Conservation (phyloP, 2,329 filamentous ascomycete species). For the Xylaria sp. region DNA sequence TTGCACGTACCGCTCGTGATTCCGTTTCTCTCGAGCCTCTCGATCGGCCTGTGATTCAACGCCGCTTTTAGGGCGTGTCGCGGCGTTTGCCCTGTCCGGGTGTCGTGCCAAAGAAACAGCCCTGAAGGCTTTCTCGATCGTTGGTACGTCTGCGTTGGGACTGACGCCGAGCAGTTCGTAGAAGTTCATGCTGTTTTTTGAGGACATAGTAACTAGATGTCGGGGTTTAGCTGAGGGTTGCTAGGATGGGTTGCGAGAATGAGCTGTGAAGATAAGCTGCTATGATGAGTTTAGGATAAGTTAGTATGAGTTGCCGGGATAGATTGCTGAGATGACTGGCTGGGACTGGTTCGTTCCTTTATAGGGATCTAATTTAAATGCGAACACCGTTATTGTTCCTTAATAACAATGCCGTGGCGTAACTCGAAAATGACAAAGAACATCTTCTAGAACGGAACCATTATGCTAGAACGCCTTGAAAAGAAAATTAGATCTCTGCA, state of each 20-base stretch:
- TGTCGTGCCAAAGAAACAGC: background rate
- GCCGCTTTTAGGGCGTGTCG: background rate
- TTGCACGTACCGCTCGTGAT: conserved; percentile 7
- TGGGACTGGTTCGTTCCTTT: background rate
- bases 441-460: background rate
- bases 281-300: no score
- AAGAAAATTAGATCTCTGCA: background rate
- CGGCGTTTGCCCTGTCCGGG: conserved; percentile 19
- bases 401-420: background rate
- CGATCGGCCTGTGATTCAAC: background rate
- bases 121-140: conserved; percentile 22
- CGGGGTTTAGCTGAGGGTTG: background rate
- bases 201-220: background rate
- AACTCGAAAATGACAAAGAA: background rate
- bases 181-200: conserved; percentile 2
- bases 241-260: background rate
- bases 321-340: background rate
- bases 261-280: no score
- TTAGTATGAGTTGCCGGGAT: background rate
- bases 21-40: conserved; percentile 3
- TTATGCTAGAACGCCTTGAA: background rate
- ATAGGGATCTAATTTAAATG: background rate
- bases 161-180: conserved; percentile 15
- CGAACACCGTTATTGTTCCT: background rate
- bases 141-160: background rate